Evolutionary conservation across 805 yeast genomes (phyloP), one percentile per base, ranked within the genome.

Genomic region (Saccharomycopsis sp.): DNA sequence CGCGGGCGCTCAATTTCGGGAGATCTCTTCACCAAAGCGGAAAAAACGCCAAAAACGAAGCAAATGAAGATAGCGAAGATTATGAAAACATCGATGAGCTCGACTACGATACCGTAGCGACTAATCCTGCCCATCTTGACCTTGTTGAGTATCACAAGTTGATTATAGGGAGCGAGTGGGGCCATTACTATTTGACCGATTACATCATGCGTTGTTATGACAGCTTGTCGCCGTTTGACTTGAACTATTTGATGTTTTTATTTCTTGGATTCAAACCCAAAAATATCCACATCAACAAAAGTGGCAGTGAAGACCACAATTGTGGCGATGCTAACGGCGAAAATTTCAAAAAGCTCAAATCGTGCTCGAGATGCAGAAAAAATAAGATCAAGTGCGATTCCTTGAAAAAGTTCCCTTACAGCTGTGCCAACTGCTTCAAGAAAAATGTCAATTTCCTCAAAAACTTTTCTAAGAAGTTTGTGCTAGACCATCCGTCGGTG

Each of bases 331-430:
- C 58, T 24, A n/a, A 15, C 50, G n/a, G 51, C 23, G 47, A 51
- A 9, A 53, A 24, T n/a, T 50, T 56, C 21, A 61, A 61, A 23
- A 58, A 59, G 48, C 51, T 61, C 41, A 59, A 59, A 57, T 61
- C 63, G 4, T 61, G 63, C 48, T 56, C 57, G 3, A 53, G 63
- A 50, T 61, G 63, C 51, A 55, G 63, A 8, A 56, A 57, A 16
- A 61, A 61, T 24, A 61, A 61, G 37, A 57, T 61, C 16, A 61
- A 58, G 46, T 61, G 63, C 51, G 63, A 61, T 40, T 56, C 60
- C 15, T 34, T 60, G 21, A 24, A 41, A 16, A 61, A 61, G 37
- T 61, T 59, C 48, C 58, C 58, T 2, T 61, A 59, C 34, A 56
- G 60, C 37, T 61, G 63, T 29, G 50, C 57, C 4, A 59, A 59